phyloP scores from a whole-genome alignment of 1,284 basidiomycete species.

The Microbotryum violaceum region DNA sequence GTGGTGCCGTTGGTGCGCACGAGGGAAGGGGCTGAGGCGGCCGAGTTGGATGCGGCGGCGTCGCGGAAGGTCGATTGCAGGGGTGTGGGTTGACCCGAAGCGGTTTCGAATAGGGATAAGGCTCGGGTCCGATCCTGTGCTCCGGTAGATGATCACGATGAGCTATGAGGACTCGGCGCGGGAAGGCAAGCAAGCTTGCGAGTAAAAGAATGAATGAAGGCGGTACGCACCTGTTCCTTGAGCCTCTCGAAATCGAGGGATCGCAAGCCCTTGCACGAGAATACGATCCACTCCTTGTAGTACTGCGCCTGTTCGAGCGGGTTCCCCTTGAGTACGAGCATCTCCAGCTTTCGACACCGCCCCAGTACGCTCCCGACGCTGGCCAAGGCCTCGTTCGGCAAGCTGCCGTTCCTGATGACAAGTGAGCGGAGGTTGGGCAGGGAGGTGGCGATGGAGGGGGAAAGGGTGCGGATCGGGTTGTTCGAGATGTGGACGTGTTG shows the following conservation, averaged over 20 bases:
- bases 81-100: conserved; percentile 61
- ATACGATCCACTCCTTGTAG: conserved; percentile 79
- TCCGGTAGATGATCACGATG: background rate
- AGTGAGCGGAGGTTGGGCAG: conserved; percentile 76
- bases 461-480: conserved; percentile 77
- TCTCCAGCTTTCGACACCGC: conserved; percentile 68
- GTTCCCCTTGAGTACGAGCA: conserved; percentile 78
- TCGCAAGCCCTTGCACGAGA: conserved; percentile 56
- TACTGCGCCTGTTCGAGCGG: conserved; percentile 88
- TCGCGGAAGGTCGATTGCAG: conserved; percentile 70
- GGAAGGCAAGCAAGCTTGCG: background rate
- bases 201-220: background rate
- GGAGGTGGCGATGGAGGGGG: conserved; percentile 67
- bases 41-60: conserved; percentile 58
- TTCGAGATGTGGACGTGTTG: conserved; percentile 74
- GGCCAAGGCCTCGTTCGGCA: conserved; percentile 57
- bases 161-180: too few relatives aligned
- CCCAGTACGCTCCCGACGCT: conserved; percentile 77
- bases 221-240: conserved; percentile 71
- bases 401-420: conserved; percentile 50
- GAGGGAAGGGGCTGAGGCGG: conserved; percentile 45
- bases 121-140: conserved; percentile 66
- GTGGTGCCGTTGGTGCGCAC: conserved; percentile 36
- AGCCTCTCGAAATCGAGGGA: conserved; percentile 95
- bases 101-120: conserved; percentile 64